Conservation (phyloP, 2,329 filamentous ascomycete species). For the Penicillium concentricum region DNA sequence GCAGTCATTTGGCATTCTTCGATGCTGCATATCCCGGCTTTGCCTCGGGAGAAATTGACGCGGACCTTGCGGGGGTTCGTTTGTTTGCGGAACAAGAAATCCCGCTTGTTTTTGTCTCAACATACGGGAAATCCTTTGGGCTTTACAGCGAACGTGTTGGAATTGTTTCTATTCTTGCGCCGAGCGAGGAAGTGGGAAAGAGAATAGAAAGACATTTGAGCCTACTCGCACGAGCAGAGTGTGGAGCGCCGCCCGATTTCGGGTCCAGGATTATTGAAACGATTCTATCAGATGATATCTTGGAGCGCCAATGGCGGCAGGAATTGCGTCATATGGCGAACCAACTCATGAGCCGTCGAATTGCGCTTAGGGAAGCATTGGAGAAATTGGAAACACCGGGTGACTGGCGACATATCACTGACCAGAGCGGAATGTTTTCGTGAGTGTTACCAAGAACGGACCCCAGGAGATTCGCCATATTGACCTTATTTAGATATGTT, state of each 20-base stretch:
- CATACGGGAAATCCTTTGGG: constrained; percentile 15
- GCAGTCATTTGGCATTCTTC: constrained; percentile 16
- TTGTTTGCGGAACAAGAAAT: constrained; percentile 13
- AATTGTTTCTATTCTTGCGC: constrained; percentile 8
- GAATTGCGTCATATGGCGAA: constrained; percentile 14
- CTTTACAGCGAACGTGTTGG: constrained; percentile 19
- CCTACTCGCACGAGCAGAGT: constrained; percentile 8
- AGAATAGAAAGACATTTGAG: constrained; percentile 8
- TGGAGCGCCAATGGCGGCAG: constrained; percentile 11
- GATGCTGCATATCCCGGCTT: constrained; percentile 17
- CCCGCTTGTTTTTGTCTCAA: constrained; percentile 12
- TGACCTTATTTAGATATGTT: constrained; percentile 14
- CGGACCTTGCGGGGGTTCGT: constrained; percentile 9
- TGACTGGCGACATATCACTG: constrained; percentile 12
- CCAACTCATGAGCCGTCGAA: constrained; percentile 5
- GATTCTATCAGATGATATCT: background rate
- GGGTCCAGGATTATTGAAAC: constrained; percentile 14
- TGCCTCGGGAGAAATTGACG: constrained; percentile 16
- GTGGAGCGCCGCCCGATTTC: constrained; percentile 14
- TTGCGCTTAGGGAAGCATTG: background rate
- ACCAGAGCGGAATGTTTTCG: constrained; percentile 20
- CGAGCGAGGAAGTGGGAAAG: constrained; percentile 6
- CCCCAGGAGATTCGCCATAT: background rate
- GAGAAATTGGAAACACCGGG: constrained; percentile 17
- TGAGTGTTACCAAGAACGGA: background rate